Evolutionary conservation across 495 filamentous ascomycete genomes (phyloP).

Genomic region (Neurospora sp.): DNA sequence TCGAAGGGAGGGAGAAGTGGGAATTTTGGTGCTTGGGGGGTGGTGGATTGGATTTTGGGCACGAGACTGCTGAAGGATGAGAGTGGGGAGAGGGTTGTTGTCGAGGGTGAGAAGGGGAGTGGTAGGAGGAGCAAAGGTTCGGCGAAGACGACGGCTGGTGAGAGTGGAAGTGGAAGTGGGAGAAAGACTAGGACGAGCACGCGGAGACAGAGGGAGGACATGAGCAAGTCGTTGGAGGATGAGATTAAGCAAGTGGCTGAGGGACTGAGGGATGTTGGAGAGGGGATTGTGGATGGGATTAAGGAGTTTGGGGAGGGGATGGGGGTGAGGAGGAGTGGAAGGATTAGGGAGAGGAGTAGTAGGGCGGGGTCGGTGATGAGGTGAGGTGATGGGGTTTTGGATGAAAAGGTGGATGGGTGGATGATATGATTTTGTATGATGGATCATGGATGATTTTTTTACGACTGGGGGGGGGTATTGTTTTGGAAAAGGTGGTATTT

Average conservation of each 20-base stretch:
- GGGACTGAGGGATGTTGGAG: not conserved
- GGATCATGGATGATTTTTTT: not conserved
- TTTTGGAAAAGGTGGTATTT: not conserved
- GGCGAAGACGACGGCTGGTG: too few species aligned
- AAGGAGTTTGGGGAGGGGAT: not conserved
- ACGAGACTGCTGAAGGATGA: conserved; percentile 38
- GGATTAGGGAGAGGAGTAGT: not conserved
- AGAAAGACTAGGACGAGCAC: conserved; percentile 23
- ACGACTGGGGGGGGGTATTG: not conserved
- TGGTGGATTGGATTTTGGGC: conserved; percentile 68
- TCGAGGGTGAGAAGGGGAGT: conserved; percentile 49
- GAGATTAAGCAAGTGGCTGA: not conserved
- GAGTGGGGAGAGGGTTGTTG: conserved; percentile 32
- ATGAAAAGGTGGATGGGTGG: not conserved
- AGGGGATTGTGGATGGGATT: not conserved
- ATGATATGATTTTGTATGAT: not conserved
- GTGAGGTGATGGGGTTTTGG: not conserved
- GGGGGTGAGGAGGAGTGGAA: not conserved
- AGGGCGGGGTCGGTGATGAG: not conserved
- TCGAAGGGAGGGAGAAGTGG: conserved; percentile 23
- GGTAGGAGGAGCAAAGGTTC: conserved; percentile 20
- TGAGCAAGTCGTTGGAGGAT: not conserved
- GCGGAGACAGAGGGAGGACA: conserved; percentile 10
- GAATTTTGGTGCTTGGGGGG: conserved; percentile 69
- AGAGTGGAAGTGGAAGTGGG: too few species aligned